Conservation (phyloP, 1,284 basidiomycete genomes). For the Calocybe gambosa region DNA sequence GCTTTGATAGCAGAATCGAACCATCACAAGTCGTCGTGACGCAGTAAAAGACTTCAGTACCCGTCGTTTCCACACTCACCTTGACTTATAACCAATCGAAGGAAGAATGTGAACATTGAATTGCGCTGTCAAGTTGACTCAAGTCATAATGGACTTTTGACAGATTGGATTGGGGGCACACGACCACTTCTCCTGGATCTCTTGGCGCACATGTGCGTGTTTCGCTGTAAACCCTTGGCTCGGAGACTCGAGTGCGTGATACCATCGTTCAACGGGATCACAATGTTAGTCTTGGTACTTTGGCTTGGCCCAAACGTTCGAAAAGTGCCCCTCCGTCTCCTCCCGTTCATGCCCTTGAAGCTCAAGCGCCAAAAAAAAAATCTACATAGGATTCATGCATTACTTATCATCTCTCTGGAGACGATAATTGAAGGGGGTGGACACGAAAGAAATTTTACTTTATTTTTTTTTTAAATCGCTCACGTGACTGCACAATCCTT, state of each 20-base stretch:
- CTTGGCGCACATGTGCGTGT: conserved; percentile 1
- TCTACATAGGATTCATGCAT: too few species aligned
- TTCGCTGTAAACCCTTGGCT: background rate
- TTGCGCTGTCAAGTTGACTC: background rate
- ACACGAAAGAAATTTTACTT: too few species aligned
- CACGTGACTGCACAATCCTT: background rate
- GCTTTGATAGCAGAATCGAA: too few species aligned
- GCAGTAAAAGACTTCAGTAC: too few species aligned
- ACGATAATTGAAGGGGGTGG: too few species aligned
- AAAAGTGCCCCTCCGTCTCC: too few species aligned
- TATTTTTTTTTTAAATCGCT: too few species aligned
- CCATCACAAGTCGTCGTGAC: too few species aligned
- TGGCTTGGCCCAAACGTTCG: background rate
- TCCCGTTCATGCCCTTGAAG: too few species aligned
- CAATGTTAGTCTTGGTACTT: background rate
- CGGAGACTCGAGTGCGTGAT: background rate
- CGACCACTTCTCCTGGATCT: background rate
- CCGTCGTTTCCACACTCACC: too few species aligned
- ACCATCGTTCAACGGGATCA: background rate
- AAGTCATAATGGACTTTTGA: background rate
- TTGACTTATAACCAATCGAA: background rate
- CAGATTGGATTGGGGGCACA: background rate
- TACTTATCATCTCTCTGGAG: too few species aligned
- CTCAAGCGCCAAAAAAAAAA: too few species aligned
- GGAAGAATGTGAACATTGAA: background rate